Conservation (phyloP, 1,139 yeast genomes). For the Geotrichum citri-aurantii region DNA sequence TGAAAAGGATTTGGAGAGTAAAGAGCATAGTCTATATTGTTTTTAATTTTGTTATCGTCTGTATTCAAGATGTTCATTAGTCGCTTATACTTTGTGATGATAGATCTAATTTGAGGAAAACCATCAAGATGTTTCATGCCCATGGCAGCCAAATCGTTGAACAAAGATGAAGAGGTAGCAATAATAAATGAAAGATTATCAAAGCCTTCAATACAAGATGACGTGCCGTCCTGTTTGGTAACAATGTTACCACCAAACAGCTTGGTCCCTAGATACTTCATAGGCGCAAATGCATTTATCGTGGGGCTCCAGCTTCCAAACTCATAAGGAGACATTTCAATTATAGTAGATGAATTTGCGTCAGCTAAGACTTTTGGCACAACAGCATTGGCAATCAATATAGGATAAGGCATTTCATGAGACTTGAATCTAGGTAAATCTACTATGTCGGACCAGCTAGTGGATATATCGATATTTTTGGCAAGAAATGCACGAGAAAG, state of each 20-base stretch:
- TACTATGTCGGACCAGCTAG: conserved; percentile 61
- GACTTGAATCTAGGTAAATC: conserved; percentile 46
- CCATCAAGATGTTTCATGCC: conserved; percentile 18
- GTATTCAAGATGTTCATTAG: conserved; percentile 8
- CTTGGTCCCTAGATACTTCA: conserved; percentile 69
- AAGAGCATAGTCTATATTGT: conserved; percentile 23
- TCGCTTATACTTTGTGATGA: conserved; percentile 14
- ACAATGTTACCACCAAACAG: conserved; percentile 45
- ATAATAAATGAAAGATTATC: conserved; percentile 71
- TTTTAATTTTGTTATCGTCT: conserved; percentile 12
- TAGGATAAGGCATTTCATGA: conserved; percentile 77
- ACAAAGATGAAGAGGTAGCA: conserved; percentile 73
- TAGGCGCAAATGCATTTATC: conserved; percentile 57
- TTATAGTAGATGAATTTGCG: conserved; percentile 61
- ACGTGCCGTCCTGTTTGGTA: conserved; percentile 20
- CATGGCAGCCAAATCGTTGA: conserved; percentile 48
- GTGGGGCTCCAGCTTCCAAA: conserved; percentile 88
- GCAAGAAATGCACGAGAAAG: conserved; percentile 63
- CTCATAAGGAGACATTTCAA: conserved; percentile 77
- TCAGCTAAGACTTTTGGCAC: conserved; percentile 55
- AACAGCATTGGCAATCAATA: conserved; percentile 71
- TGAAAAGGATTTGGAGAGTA: conserved; percentile 22
- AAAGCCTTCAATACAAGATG: conserved; percentile 54
- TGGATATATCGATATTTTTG: conserved; percentile 48
- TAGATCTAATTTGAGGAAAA: conserved; percentile 11